Evolutionary conservation across 2,329 filamentous ascomycete genomes (phyloP), one percentile per base, ranked within the genome.

Genomic region (Phymatotrichopsis omnivora): DNA sequence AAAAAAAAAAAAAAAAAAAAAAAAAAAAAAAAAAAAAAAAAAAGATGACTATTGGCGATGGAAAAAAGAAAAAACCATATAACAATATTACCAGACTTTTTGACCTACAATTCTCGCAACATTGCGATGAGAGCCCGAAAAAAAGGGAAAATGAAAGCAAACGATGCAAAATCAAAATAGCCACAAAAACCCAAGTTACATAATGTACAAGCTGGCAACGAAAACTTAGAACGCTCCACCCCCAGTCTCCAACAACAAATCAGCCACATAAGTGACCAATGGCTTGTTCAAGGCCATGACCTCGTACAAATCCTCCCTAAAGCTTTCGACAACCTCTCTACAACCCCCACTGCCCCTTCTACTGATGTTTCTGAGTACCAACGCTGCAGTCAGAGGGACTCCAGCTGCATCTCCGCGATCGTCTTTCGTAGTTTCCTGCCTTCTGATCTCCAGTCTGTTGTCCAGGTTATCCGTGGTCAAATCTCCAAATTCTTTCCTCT

Each of bases 351-450:
- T 49, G 7, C 52, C 52, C 8, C 52, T 35, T 27, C 38, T 58
- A 10, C 83, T 83, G 50, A 91, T 75, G 60, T 91, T 91, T 23
- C 84, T 75, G 34, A 91, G 70, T 27, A 91, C 81, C 22, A 89
- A 69, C 11, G 82, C 78, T 2, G 82, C 80, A 43, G 80, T 83
- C 5, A 89, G 69, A n/a, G 84, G 82, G 27, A 89, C 78, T 4
- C 84, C 84, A 1, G 80, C 80, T 2, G 83, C 79, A 58, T 85
- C 68, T 22, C 60, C 60, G 4, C 61, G 60, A 54, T 73, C 70
- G 51, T 73, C 70, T 11, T 64, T 63, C 1, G 64, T 61, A n/a
- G 69, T 70, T 39, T 68, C 68, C 54, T 65, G 63, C 54, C 64
- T 67, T 24, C 53, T 52, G 19, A 56, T 52, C 19, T 53, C 51